Evolutionary conservation across 2,329 filamentous ascomycete genomes (phyloP), one percentile per base, ranked within the genome.

Genomic region (Fusarium sp.): DNA sequence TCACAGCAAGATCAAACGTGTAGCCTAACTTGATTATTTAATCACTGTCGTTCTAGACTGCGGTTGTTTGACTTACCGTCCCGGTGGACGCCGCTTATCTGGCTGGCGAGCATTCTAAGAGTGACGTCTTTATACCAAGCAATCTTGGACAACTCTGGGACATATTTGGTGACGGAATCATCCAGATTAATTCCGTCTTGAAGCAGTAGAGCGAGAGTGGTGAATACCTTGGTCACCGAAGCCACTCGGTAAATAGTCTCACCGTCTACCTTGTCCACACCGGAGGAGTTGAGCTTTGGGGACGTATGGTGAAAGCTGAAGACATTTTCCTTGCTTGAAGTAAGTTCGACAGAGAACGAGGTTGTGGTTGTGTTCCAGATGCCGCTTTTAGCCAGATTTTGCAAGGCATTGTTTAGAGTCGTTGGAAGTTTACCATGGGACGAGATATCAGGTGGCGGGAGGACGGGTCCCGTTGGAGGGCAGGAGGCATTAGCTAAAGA

Each of bases 401-500:
- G 22, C 2, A 59, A 2, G 2, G 24, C 6, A 42, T 40, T 40
- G 35, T 27, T 31, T 14, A 59, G 10, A 9, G 56, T 42, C 36
- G 10, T 3, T 5, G 24, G 44, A 16, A 42, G 24, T 12, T 59
- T 42, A 10, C 38, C 24, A 16, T 42, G 3, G 16, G 22, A 29
- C 11, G 56, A 11, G 11, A 59, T 59, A 2, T 40, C 8, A 31
- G 56, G 56, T 3, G 56, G 56, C 4, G 56, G 56, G 14, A 59
- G 38, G 2, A 59, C 36, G 1, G 56, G 11, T 6, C 56, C 56
- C 2, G 56, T 59, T 42, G 56, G 56, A 20, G 56, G 56, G 17
- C 55, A 58, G 55, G 35, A 58, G 27, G 72, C 85, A 12, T 40
- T 17, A 40, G 38, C 3, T 10, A 40, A 40, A n/a, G 17, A 40